Percentiles rank a stretch among this genome's conserved stretches.
These are phyloP conservation scores for Passiflora organensis DNA, from an alignment of 345 rosid species.

Conservation along the genomic window DNA sequence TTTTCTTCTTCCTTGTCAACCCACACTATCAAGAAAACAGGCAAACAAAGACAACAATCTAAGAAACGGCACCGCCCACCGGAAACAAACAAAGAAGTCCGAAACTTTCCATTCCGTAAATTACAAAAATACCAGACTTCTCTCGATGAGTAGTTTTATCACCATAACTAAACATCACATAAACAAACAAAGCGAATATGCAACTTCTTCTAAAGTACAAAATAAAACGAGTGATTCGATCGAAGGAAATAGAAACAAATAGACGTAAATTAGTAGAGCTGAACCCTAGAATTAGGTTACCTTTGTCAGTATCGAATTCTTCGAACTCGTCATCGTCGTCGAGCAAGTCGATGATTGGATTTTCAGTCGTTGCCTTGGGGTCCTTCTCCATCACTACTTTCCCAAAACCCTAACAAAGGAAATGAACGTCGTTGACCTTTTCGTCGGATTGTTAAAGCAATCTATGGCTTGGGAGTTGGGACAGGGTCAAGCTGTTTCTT, in stretches of 20 bases:
- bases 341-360: conserved; percentile 76
- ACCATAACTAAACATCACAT: too few relatives aligned
- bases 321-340: conserved; percentile 97
- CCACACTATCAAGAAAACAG: conserved; percentile 45
- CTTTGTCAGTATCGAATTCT: conserved; percentile 66
- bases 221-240: too few relatives aligned
- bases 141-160: too few relatives aligned
- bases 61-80: too few relatives aligned
- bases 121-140: too few relatives aligned
- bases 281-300: conserved; percentile 16
- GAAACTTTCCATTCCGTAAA: not conserved
- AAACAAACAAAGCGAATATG: too few relatives aligned
- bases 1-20: conserved; percentile 65
- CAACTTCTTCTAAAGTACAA: not conserved
- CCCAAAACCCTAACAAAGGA: not conserved
- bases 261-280: not conserved
- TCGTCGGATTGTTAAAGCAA: too few relatives aligned
- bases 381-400: conserved; percentile 46
- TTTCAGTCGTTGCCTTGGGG: conserved; percentile 46
- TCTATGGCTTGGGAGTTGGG: too few relatives aligned
- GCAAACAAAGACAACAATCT: too few relatives aligned
- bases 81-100: not conserved
- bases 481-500: too few relatives aligned
- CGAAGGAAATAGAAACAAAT: not conserved
- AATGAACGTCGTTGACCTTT: too few relatives aligned